phyloP scores from a whole-genome alignment of 768 basidiomycete genomes.

The Pisolithus tinctorius region DNA sequence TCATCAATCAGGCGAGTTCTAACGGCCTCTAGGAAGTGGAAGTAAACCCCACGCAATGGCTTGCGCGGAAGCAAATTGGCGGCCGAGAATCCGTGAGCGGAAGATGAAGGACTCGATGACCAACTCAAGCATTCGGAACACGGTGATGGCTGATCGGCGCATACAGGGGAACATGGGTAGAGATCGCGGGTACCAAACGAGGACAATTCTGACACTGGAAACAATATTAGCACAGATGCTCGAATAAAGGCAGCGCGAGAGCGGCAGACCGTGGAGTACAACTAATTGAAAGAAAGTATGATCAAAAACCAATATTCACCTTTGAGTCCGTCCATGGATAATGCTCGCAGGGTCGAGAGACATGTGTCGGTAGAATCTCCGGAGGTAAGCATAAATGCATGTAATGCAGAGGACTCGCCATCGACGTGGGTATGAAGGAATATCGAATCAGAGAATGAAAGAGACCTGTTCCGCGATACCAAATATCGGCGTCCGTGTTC shows the following conservation, averaged over 20 bases:
- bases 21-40: slow-evolving; percentile 57
- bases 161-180: slow-evolving; percentile 48
- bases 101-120: slow-evolving; percentile 9
- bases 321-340: slow-evolving; percentile 44
- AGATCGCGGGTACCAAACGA: slow-evolving; percentile 43
- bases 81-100: slow-evolving; percentile 23
- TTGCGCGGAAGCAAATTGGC: slow-evolving; percentile 39
- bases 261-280: not conserved
- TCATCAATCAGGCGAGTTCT: slow-evolving; percentile 46
- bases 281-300: not conserved
- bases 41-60: slow-evolving; percentile 33
- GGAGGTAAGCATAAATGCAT: slow-evolving; percentile 51
- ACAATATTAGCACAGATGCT: slow-evolving; percentile 5
- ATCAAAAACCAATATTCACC: slow-evolving; percentile 33
- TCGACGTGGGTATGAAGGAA: slow-evolving; percentile 45
- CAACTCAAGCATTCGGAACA: slow-evolving; percentile 32
- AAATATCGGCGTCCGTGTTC: slow-evolving; percentile 52
- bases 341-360: slow-evolving; percentile 26
- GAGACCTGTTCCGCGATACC: slow-evolving; percentile 30
- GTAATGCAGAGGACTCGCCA: slow-evolving; percentile 38
- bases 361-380: slow-evolving; percentile 24
- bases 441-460: slow-evolving; percentile 41
- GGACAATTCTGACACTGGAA: slow-evolving; percentile 35
- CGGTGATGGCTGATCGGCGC: slow-evolving; percentile 33
- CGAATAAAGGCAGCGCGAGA: slow-evolving; percentile 3